phyloP scores from a whole-genome alignment of 2,329 filamentous ascomycete genomes.

The Trichoderma lentiforme region DNA sequence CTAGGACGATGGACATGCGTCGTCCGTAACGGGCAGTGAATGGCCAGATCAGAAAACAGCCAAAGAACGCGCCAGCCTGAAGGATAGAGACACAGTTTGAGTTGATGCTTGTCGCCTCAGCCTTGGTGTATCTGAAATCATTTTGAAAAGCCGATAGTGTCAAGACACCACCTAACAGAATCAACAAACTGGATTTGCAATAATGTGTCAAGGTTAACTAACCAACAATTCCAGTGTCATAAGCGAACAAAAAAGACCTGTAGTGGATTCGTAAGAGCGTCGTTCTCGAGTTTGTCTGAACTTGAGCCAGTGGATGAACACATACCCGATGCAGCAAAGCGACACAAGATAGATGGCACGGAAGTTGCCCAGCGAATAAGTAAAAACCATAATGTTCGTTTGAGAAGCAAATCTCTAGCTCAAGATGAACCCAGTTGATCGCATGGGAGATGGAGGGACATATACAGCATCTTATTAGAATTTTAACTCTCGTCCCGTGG shows the following conservation, averaged over 20 bases:
- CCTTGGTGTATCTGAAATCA: background rate
- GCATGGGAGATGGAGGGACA: no score
- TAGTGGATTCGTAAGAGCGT: no score
- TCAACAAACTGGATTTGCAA: background rate
- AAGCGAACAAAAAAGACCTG: no score
- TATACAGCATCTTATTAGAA: no score
- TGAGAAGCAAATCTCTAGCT: background rate
- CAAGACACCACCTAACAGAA: background rate
- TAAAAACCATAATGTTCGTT: background rate
- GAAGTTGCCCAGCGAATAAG: background rate
- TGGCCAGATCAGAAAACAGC: slow-evolving; percentile 41
- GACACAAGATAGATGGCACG: background rate
- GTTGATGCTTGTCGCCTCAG: background rate
- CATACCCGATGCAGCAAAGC: background rate
- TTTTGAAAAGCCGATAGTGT: background rate
- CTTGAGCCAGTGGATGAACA: background rate
- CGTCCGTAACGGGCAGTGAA: slow-evolving; percentile 48
- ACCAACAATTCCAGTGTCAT: no score
- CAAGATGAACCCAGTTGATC: no score
- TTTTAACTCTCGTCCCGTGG: no score
- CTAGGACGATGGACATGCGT: slow-evolving; percentile 44
- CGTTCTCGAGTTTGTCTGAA: background rate
- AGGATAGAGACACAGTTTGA: slow-evolving; percentile 38
- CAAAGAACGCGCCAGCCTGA: slow-evolving; percentile 41
- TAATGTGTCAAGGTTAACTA: no score